Evolutionary conservation across 2,329 filamentous ascomycete genomes (phyloP).

Genomic region (Colletotrichum horii): DNA sequence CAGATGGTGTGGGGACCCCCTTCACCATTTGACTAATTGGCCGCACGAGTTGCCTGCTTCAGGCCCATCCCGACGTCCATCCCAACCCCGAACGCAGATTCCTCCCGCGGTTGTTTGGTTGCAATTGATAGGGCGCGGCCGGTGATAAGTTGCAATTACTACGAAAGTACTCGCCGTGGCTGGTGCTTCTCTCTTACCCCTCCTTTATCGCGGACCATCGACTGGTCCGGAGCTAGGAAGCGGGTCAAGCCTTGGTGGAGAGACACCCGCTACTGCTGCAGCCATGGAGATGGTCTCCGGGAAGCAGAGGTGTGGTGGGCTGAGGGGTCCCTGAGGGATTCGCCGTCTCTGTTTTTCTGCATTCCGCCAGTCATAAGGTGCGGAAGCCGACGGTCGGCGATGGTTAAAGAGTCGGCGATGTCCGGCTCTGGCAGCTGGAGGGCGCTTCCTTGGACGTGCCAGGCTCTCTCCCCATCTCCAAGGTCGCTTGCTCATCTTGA

Average conservation of each 20-base stretch:
- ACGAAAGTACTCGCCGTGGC: not conserved
- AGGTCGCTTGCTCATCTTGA: not conserved
- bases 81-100: not conserved
- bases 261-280: not conserved
- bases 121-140: not conserved
- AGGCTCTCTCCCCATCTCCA: not conserved
- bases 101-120: not conserved
- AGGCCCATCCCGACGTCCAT: not conserved
- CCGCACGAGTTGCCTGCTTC: not conserved
- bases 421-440: not conserved
- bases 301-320: not conserved
- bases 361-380: not conserved
- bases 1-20: not conserved
- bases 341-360: not conserved
- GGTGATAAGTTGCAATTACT: not conserved
- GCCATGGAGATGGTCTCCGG: not conserved
- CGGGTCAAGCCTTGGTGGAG: conserved; percentile 1
- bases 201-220: conserved; percentile 17
- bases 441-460: no score
- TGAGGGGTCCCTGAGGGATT: not conserved
- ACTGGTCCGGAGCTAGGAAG: conserved; percentile 8
- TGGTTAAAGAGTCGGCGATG: conserved; percentile 5
- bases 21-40: conserved; percentile 5
- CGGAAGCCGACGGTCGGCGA: not conserved
- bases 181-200: not conserved